Conservation (phyloP, 352 stramenopile genomes). For the Blastocystis hominis region DNA sequence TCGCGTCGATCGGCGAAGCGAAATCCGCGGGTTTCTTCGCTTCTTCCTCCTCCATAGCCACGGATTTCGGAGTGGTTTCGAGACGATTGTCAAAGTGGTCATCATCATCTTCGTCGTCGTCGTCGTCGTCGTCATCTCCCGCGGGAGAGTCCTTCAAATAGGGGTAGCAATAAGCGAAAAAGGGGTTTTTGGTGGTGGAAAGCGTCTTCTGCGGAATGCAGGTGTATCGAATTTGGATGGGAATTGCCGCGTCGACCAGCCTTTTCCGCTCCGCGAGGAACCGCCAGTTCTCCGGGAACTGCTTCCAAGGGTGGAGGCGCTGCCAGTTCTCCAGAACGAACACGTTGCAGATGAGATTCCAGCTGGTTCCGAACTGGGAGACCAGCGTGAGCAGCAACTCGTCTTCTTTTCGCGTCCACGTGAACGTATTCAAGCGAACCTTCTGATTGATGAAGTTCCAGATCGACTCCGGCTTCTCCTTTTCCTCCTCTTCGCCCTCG, state of each 20-base stretch:
- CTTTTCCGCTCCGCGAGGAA: neutral
- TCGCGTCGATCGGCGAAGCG: neutral
- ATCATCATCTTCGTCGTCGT: neutral
- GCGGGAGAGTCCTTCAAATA: neutral
- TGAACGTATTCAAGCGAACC: neutral
- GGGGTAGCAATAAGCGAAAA: neutral
- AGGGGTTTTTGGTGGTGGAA: neutral
- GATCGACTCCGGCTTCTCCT: neutral
- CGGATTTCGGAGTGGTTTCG: neutral
- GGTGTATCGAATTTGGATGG: neutral
- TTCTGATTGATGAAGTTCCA: neutral
- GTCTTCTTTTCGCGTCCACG: slow-evolving; percentile 39
- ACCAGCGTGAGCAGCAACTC: slow-evolving; percentile 26
- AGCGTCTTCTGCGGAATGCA: neutral
- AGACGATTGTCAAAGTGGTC: neutral
- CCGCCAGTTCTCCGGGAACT: neutral
- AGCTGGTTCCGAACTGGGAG: slow-evolving; percentile 6
- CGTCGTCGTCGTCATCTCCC: neutral
- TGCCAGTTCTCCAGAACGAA: slow-evolving; percentile 22
- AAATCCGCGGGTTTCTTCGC: neutral
- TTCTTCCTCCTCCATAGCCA: neutral
- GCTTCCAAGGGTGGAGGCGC: neutral
- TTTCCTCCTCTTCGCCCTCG: slow-evolving; percentile 8
- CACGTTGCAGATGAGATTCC: slow-evolving; percentile 14
- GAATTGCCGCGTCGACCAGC: neutral